Conservation (phyloP, 306 rosid species). For the Dalbergia cultrata region DNA sequence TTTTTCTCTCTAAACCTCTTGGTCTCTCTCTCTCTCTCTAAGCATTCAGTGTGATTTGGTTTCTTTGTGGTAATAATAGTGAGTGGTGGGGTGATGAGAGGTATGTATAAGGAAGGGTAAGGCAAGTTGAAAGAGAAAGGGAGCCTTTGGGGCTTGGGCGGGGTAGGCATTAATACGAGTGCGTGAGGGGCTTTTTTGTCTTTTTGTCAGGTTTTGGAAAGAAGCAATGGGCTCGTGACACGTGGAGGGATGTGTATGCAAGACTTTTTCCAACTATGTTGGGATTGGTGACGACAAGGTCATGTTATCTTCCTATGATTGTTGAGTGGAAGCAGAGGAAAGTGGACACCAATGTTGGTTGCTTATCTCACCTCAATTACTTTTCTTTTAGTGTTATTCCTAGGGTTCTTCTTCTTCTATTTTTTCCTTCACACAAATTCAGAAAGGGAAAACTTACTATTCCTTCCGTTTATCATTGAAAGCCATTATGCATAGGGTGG, state of each 20-base stretch:
- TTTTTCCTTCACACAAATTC: too few relatives aligned
- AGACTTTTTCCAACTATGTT: slow-evolving; percentile 66
- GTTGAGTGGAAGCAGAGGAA: slow-evolving; percentile 48
- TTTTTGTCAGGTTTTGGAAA: neutral
- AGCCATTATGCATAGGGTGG: too few relatives aligned
- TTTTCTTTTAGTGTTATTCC: neutral
- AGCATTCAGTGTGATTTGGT: slow-evolving; percentile 48
- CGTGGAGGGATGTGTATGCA: slow-evolving; percentile 65
- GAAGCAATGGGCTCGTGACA: slow-evolving; percentile 50
- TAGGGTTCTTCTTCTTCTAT: slow-evolving; percentile 11
- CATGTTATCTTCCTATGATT: slow-evolving; percentile 72
- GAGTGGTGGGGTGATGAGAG: neutral
- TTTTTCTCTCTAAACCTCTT: slow-evolving; percentile 47
- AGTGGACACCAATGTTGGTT: slow-evolving; percentile 56
- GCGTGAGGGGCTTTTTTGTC: slow-evolving; percentile 40
- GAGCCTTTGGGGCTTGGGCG: slow-evolving; percentile 41
- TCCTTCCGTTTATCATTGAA: too few relatives aligned
- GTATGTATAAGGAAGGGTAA: slow-evolving; percentile 5
- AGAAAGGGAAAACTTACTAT: too few relatives aligned
- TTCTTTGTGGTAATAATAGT: slow-evolving; percentile 57
- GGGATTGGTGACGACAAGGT: slow-evolving; percentile 69
- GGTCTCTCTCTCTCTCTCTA: slow-evolving; percentile 52
- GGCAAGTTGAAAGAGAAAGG: slow-evolving; percentile 44
- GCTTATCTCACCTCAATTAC: neutral
- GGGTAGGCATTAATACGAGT: slow-evolving; percentile 64